These are phyloP conservation scores for Pseudopithomyces chartarum DNA, from an alignment of 2,329 filamentous ascomycete species.

Conservation along the genomic window DNA sequence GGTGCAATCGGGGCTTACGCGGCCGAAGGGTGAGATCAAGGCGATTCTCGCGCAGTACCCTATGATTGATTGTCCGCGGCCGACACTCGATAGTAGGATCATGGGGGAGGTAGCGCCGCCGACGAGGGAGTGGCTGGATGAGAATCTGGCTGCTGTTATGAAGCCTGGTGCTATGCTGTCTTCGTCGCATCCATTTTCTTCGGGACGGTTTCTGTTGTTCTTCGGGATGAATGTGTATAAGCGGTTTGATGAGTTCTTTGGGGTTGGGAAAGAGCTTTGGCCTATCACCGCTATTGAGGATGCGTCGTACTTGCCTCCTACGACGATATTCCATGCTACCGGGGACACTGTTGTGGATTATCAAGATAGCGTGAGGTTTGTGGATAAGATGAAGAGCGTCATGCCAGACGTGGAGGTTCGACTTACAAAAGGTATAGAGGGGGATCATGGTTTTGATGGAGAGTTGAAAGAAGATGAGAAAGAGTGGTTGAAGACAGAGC, in stretches of 20 bases:
- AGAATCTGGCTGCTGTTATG: slow-evolving; percentile 22
- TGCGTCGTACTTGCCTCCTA: slow-evolving; percentile 32
- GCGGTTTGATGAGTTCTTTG: slow-evolving; percentile 34
- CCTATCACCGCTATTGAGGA: slow-evolving; percentile 34
- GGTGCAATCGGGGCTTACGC: slow-evolving; percentile 32
- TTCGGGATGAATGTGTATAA: slow-evolving; percentile 24
- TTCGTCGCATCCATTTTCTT: slow-evolving; percentile 17
- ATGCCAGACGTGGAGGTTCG: slow-evolving; percentile 23
- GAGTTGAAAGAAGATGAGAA: slow-evolving; percentile 29
- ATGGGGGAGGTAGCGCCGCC: slow-evolving; percentile 12
- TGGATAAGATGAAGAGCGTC: slow-evolving; percentile 23
- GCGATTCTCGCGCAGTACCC: slow-evolving; percentile 35
- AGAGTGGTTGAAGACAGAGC: slow-evolving; percentile 34
- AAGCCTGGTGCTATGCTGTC: slow-evolving; percentile 26
- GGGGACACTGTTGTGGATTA: slow-evolving; percentile 34
- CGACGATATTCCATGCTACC: slow-evolving; percentile 37
- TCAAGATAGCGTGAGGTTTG: slow-evolving; percentile 32
- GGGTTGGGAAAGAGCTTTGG: slow-evolving; percentile 26
- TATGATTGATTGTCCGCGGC: slow-evolving; percentile 26
- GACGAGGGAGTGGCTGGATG: slow-evolving; percentile 18
- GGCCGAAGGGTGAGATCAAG: slow-evolving; percentile 28
- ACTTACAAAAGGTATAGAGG: slow-evolving; percentile 19
- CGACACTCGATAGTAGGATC: neutral
- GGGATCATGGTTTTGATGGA: slow-evolving; percentile 41
- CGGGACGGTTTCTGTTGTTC: slow-evolving; percentile 21